Base-by-base conservation (phyloP, 495 filamentous ascomycete species). In the Penicillium longicatenatum region DNA sequence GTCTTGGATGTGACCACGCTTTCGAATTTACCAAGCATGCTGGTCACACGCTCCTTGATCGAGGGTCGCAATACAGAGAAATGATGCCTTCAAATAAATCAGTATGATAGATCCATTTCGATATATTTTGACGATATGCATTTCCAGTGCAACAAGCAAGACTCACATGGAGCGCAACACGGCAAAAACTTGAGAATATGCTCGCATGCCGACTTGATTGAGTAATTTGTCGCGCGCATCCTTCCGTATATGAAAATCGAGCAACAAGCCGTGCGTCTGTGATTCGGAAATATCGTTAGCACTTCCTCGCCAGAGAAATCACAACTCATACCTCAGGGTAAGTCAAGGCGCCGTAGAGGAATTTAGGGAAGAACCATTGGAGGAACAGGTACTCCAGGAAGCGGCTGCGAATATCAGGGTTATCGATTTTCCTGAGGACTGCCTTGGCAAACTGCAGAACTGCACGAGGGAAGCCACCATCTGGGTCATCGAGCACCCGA, bases 301-400 rank as follows among this genome's bases (percentile, higher is more conserved):
- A 20, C 50, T 20, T 26, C 41, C 50, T 46, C 43, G 14, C 26
- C 30, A 45, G n/a, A 48, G 39, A 37, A 31, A 17, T 14, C 33
- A 50, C 43, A 24, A 39, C 6, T 67, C 80, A 64, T 83, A 86
- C 89, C 84, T 98, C 94, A 3, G 94, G 94, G 65, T 93, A 89
- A 47, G 91, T 89, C 60, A 98, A 82, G 46, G 91, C 89, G 60
- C 89, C 88, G 41, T 89, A 82, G 31, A 98, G 78, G 74, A 91
- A 97, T 43, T 86, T 88, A 30, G 90, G 88, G 67, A 97, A 97
- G 61, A 96, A 88, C 88, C 93, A 98, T 66, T 92, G 92, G 49
- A 87, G 84, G 60, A 96, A 86, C 55, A 97, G 80, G 75, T 91
- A 93, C 63, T 84, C 84, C 57, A 88, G 80, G 39, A 90, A 90